Evolutionary conservation across 331 rosid species (phyloP).

Genomic region (Telfairia occidentalis): DNA sequence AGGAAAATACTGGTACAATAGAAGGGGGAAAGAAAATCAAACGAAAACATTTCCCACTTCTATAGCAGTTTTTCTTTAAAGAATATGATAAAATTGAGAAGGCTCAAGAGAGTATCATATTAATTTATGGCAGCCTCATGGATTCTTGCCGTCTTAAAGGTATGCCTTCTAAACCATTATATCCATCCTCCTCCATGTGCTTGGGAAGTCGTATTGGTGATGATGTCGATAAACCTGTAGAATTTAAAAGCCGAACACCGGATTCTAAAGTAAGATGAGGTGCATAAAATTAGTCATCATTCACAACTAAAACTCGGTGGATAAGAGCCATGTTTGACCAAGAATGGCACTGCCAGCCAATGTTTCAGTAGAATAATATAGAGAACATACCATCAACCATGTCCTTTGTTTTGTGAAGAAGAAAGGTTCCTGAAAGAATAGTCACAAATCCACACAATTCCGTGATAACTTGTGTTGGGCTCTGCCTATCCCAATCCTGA

Average conservation of each 20-base stretch:
- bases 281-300: background rate
- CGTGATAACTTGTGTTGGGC: constrained; percentile 89
- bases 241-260: background rate
- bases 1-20: background rate
- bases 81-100: constrained; percentile 3
- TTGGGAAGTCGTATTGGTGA: constrained; percentile 42
- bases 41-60: background rate
- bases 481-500: constrained; percentile 98
- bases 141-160: constrained; percentile 69
- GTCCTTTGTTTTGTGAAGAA: constrained; percentile 95
- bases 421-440: constrained; percentile 94
- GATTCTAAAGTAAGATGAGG: background rate
- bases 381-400: constrained; percentile 67
- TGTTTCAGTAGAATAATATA: background rate
- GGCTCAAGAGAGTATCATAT: constrained; percentile 13
- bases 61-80: constrained; percentile 1
- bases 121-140: constrained; percentile 31
- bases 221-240: constrained; percentile 29
- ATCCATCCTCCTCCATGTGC: constrained; percentile 57
- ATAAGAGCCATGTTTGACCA: background rate
- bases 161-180: constrained; percentile 55
- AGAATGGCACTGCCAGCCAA: background rate
- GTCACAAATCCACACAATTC: constrained; percentile 98
- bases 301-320: background rate
- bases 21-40: background rate